Conservation (phyloP, 2,329 filamentous ascomycete genomes). For the Neofusicoccum kwambonambiense region DNA sequence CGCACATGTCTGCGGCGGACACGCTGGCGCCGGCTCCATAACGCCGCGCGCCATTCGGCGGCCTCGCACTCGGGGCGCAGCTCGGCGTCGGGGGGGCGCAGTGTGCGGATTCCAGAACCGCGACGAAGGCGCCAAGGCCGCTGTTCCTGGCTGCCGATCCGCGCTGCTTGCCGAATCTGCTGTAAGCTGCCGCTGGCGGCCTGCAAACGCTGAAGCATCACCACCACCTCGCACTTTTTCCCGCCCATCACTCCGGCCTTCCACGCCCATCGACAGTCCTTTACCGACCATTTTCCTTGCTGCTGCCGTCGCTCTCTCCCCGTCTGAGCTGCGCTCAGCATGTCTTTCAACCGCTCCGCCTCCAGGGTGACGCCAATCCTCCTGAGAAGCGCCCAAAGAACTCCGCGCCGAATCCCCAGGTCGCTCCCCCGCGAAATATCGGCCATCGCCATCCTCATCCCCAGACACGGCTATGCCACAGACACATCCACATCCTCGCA, state of each 20-base stretch:
- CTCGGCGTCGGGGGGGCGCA: not conserved
- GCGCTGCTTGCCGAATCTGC: conserved; percentile 14
- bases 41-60: conserved; percentile 3
- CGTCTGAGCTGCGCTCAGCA: conserved; percentile 24
- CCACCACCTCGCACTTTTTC: not conserved
- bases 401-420: conserved; percentile 40
- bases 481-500: conserved; percentile 54
- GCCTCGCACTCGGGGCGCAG: not conserved
- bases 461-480: conserved; percentile 54
- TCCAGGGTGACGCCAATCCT: conserved; percentile 48
- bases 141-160: conserved; percentile 10
- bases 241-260: conserved; percentile 1
- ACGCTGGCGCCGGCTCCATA: not conserved
- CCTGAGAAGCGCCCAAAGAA: conserved; percentile 44
- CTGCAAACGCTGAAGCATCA: conserved; percentile 2
- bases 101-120: conserved; percentile 6
- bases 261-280: not conserved
- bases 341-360: conserved; percentile 47
- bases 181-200: conserved; percentile 10
- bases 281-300: not conserved
- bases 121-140: conserved; percentile 14
- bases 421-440: conserved; percentile 52
- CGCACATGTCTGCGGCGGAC: conserved; percentile 1
- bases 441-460: conserved; percentile 58
- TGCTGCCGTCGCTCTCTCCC: conserved; percentile 8